Base-by-base conservation (phyloP, 805 yeast species). In the Candida jianshihensis region DNA sequence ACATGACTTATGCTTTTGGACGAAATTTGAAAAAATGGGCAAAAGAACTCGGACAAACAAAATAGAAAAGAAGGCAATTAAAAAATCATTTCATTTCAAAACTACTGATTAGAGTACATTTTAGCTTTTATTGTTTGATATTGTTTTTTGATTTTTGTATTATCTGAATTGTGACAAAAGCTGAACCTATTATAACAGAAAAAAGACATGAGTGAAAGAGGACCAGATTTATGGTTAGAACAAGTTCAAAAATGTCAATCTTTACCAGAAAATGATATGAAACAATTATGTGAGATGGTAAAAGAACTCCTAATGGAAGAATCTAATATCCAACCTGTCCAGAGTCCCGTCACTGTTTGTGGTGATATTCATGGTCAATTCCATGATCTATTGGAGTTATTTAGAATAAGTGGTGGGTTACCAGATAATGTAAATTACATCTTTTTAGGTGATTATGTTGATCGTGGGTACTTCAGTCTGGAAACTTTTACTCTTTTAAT, bases 341-440 rank as follows among this genome's bases (percentile, higher is more conserved):
- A 79, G 53, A 75, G 87, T 20, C 97, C 97, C 1, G 97, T 88
- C 6, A 87, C 96, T 0, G 96, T 88, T 1, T 88, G 96, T 65
- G 97, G 95, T 55, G 98, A 90, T 62, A 92, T 90, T 51, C 98
- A 90, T 61, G 98, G 98, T 4, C 98, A 90, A 60, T 90, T 90
- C 59, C 97, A 90, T 57, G 98, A 90, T 60, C 69, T 90, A 42
- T 64, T 90, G 43, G 97, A 92, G 59, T 68, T 90, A 19, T 92
- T 92, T 61, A 70, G 95, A 47, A 81, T 89, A 11, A 75, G 88
- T 19, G 98, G 98, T 31, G 97, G 97, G 15, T 74, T 89, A 46
- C 97, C 97, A 0, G 76, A 77, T 42, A 79, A 79, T 39, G 79
- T 81, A 36, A 80, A 81, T 57, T 90, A 84, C 61, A 75, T 90